Base-by-base conservation (phyloP, 768 basidiomycete genomes). In the Chiua virens region DNA sequence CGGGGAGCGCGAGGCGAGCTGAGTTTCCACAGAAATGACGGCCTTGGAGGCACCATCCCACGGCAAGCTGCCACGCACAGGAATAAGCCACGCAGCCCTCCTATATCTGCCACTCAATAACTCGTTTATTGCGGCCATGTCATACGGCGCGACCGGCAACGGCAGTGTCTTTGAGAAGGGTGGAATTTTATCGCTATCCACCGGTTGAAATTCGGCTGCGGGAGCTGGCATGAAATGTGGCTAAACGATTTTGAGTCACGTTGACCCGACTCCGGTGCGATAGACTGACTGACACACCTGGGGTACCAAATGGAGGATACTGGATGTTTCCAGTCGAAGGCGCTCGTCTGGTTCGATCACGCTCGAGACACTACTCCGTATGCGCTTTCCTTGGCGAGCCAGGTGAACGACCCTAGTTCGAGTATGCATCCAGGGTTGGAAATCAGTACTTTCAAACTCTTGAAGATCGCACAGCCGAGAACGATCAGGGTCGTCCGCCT, bases 1-100 rank as follows among this genome's bases (percentile, higher is more conserved):
- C 23, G 59, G 47, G n/a, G 56, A 54, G 22, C 50, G 44, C 37
- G 47, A 55, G 38, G 53, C 27, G n/a, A 17, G 63, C 57, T 41
- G 53, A 34, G 59, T 52, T 5, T 53, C 53, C 37, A 72, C 70
- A 34, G 75, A 62, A n/a, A 82, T 47, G 14, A 68, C 63, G 9
- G 76, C 82, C 38, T 64, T 55, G 10, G 80, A 75, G 42, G 73
- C 73, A 27, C 63, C 66, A 11, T 67, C 64, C 79, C 79, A 85
- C 34, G 80, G 80, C 37, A 78, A 56, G 23, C 52, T 61, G 15
- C 83, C 83, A 13, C 82, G 76, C 6, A 85, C 62, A 36, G 83
- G 83, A 34, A 85, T 72, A 15, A 84, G 58, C 83, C 83, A 85
- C 8, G 79, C 76, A 42, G 67, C 69, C 43, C 81, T 77, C 43